Evolutionary conservation across 768 basidiomycete species (phyloP), one percentile per base, ranked within the genome.

Genomic region (Fomitopsis serialis): DNA sequence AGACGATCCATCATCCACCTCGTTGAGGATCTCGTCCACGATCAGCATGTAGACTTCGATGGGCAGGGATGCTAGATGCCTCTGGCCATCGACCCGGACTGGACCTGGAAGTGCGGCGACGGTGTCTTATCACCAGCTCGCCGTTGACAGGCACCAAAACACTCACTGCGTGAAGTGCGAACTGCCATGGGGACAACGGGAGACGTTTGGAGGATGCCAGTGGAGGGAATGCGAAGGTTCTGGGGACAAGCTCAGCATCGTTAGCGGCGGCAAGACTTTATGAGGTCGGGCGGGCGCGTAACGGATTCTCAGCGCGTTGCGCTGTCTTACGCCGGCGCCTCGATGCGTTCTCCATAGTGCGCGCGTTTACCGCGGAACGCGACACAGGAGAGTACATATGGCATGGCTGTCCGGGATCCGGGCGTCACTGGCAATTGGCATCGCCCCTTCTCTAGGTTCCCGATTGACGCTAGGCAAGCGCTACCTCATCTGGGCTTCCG

Each of bases 41-140:
- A 53, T 53, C 8, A 45, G 34, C 32, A 53, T 45, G 37, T 53
- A 53, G 52, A 53, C 22, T 11, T 53, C 52, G 52, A 53, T 43
- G 44, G 52, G 52, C 10, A 53, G n/a, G 13, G 43, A 3, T 3
- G 52, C 22, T 9, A 53, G 44, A 10, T 11, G 42, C n/a, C 23
- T 45, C 4, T 45, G 34, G n/a, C 52, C 52, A 4, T 21, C 34
- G 17, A 12, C 10, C 17, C 45, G 42, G 8, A 25, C 52, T 8
- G 52, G 43, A 36, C 44, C 52, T 53, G 44, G 5, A 17, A 46
- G 5, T 10, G 13, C 13, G 15, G 22, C 24, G n/a, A n/a, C n/a
- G 12, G 44, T 21, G 44, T 25, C 42, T n/a, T 40, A 46, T 51
- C 17, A 22, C 22, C 25, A 36, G 11, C 29, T 32, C 29, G 36